These are phyloP conservation scores for Kluyveromyces starmeri DNA, from an alignment of 805 yeast genomes.

Conservation along the genomic window DNA sequence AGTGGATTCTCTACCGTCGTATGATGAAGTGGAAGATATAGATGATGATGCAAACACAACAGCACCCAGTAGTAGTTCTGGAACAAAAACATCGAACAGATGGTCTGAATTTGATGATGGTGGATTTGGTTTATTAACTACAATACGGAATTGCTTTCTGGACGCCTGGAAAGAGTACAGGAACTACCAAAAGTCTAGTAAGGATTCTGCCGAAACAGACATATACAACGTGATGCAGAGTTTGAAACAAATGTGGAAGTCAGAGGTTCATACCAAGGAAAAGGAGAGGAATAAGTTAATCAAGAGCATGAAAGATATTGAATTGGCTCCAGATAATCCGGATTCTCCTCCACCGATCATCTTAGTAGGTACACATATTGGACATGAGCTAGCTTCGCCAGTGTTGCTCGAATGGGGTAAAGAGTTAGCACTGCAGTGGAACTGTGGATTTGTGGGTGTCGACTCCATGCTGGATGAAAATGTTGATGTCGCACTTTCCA, in stretches of 20 bases:
- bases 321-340: conserved; percentile 31
- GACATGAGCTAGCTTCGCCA: conserved; percentile 53
- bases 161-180: conserved; percentile 71
- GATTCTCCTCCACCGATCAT: conserved; percentile 55
- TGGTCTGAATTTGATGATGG: conserved; percentile 18
- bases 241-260: conserved; percentile 50
- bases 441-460: conserved; percentile 54
- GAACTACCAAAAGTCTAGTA: conserved; percentile 47
- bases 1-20: conserved; percentile 43
- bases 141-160: conserved; percentile 46
- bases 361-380: conserved; percentile 55
- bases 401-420: conserved; percentile 48
- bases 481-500: conserved; percentile 48
- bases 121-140: conserved; percentile 27
- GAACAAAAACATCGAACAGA: conserved; percentile 7
- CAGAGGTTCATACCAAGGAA: conserved; percentile 25
- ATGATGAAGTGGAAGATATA: conserved; percentile 16
- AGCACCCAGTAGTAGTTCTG: conserved; percentile 6
- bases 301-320: conserved; percentile 25
- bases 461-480: conserved; percentile 43
- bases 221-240: conserved; percentile 51
- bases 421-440: conserved; percentile 51
- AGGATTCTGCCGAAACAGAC: conserved; percentile 59
- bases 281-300: conserved; percentile 27
- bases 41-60: background rate